Evolutionary conservation across 1,284 basidiomycete genomes (phyloP), one percentile per base, ranked within the genome.

Genomic region (Neolentinus lepideus): DNA sequence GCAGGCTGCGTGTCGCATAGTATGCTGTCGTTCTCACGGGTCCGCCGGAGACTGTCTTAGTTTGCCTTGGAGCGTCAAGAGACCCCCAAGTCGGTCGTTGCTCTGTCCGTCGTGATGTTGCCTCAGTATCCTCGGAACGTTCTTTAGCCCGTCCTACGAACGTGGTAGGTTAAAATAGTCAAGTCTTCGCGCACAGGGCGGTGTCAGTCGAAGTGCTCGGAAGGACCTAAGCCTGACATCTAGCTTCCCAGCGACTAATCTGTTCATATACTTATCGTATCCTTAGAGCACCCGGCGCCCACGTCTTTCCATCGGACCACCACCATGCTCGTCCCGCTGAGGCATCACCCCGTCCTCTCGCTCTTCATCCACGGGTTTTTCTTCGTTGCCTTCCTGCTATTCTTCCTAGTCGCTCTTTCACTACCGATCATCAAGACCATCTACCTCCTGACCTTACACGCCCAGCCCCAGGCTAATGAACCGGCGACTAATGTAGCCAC

Each of bases 351-450:
- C n/a, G 55, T 68, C 36, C 66, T 83, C 55, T 80, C 80, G 19
- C 59, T 75, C 53, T 58, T 74, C 22, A 74, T 76, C 47, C 72
- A 75, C 60, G 60, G 73, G 36, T 65, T 81, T 22, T 76, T 84
- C 51, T 63, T 85, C 56, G 62, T 67, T 2, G 77, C 83, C 6
- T 90, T 86, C 67, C 51, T 88, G n/a, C 78, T 92, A 51, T 79
- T 87, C 56, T 74, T 92, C 24, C 77, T 92, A 56, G 83, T 88
- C 54, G 85, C 83, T 3, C 70, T 92, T 58, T 90, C 88, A 4
- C 68, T 86, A 24, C 81, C 89, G 1, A 85, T 92, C 68, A 82
- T 85, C 67, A 85, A 86, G 66, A 66, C 80, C 31, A 79, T 92
- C 47, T 89, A 87, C 67, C 73, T 92, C 25, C 71, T 92, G 50